phyloP scores from a whole-genome alignment of 2,329 filamentous ascomycete species.

The Xylaria digitata region DNA sequence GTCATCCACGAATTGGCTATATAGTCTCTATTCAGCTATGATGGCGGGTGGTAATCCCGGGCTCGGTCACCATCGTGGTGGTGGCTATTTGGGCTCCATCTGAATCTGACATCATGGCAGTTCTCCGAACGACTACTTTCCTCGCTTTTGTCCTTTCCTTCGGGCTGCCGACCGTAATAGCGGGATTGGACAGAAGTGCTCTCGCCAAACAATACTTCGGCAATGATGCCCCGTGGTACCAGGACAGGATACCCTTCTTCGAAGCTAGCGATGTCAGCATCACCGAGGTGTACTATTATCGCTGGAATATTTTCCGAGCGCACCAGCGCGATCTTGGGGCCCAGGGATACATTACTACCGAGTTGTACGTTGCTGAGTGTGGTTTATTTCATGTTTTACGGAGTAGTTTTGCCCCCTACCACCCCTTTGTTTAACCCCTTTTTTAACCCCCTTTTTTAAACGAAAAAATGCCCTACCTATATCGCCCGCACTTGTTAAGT shows the following conservation, averaged over 20 bases:
- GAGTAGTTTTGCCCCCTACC: no score
- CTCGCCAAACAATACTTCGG: slow-evolving; percentile 29
- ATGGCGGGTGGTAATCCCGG: background rate
- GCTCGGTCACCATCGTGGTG: background rate
- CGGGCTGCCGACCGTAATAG: background rate
- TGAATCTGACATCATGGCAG: slow-evolving; percentile 1
- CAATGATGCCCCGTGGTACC: slow-evolving; percentile 34
- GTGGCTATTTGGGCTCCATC: background rate
- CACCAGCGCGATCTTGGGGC: slow-evolving; percentile 34
- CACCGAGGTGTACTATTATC: slow-evolving; percentile 35
- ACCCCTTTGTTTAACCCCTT: no score
- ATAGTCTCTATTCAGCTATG: background rate
- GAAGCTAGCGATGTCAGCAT: slow-evolving; percentile 28
- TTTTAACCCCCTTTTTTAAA: no score
- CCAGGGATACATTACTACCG: slow-evolving; percentile 34
- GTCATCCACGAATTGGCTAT: background rate
- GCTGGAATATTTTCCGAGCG: slow-evolving; percentile 32
- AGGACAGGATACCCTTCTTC: slow-evolving; percentile 34
- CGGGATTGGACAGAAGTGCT: slow-evolving; percentile 19
- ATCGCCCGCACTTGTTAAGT: no score
- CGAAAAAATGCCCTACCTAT: no score
- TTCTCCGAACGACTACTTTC: slow-evolving; percentile 7
- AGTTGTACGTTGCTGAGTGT: slow-evolving; percentile 13
- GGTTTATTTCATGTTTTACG: no score
- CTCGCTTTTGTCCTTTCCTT: background rate